phyloP scores from a whole-genome alignment of 202 grass and related monocot species.

The Eragrostis tef region DNA sequence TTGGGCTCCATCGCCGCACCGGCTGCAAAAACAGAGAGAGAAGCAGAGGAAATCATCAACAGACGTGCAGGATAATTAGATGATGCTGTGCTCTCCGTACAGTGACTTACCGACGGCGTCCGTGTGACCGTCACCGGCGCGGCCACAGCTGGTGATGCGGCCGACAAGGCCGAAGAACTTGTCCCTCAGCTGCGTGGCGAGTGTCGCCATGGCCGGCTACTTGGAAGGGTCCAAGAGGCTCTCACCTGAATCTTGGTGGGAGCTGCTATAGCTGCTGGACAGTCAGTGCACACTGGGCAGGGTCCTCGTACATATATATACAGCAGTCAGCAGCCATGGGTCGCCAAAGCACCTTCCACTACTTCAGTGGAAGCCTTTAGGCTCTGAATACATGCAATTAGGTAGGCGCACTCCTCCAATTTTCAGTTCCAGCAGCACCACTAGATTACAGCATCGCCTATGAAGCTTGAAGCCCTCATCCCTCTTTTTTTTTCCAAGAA shows the following conservation, averaged over 20 bases:
- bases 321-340: background rate
- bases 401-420: no score
- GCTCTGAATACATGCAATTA: no score
- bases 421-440: no score
- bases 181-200: conserved; percentile 52
- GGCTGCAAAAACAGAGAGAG: background rate
- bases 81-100: background rate
- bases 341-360: no score
- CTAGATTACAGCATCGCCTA: no score
- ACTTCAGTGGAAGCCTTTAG: background rate
- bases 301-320: conserved; percentile 2
- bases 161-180: conserved; percentile 53
- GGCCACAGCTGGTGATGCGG: conserved; percentile 45
- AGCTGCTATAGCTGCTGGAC: background rate
- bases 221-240: background rate
- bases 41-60: background rate
- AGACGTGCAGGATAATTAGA: background rate
- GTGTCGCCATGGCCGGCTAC: conserved; percentile 47
- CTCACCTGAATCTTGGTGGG: background rate
- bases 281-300: background rate
- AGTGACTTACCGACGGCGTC: conserved; percentile 24
- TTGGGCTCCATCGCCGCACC: conserved; percentile 8
- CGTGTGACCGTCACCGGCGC: conserved; percentile 12
- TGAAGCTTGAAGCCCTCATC: no score
- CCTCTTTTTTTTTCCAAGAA: no score